Evolutionary conservation across 345 rosid genomes (phyloP).

Genomic region (Sapria himalayana): DNA sequence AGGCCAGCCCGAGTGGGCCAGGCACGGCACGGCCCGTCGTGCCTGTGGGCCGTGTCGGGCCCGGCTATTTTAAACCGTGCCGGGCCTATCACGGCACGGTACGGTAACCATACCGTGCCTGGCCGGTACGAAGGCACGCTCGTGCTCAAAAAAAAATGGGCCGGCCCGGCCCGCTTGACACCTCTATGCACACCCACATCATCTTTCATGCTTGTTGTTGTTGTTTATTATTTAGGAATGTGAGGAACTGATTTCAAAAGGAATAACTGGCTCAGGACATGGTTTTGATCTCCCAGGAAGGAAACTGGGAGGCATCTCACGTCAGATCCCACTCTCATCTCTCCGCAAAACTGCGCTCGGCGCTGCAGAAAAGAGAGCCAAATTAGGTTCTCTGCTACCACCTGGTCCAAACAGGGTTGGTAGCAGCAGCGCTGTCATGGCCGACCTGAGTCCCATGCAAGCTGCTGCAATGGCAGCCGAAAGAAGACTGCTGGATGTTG

Average conservation of each 20-base stretch:
- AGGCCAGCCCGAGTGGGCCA: too few relatives aligned
- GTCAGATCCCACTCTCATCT: conserved; percentile 44
- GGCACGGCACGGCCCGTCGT: too few relatives aligned
- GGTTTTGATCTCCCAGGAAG: conserved; percentile 70
- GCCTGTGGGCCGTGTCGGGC: too few relatives aligned
- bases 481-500: conserved; percentile 67
- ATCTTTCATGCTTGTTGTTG: conserved; percentile 1
- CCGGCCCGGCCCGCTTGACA: too few relatives aligned
- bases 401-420: conserved; percentile 75
- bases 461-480: conserved; percentile 98
- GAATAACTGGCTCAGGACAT: conserved; percentile 44
- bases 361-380: conserved; percentile 66
- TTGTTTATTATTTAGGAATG: conserved; percentile 35
- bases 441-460: conserved; percentile 62
- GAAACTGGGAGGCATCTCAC: conserved; percentile 62
- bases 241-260: conserved; percentile 55
- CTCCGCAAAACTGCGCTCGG: conserved; percentile 33
- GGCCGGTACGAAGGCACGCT: too few relatives aligned
- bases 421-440: conserved; percentile 59
- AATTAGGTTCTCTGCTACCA: conserved; percentile 31
- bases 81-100: too few relatives aligned
- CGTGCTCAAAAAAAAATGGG: too few relatives aligned
- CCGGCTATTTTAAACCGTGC: too few relatives aligned
- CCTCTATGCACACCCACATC: too few relatives aligned
- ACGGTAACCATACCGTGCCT: too few relatives aligned